Evolutionary conservation across 495 filamentous ascomycete genomes (phyloP).

Genomic region (Penicillium canescens): DNA sequence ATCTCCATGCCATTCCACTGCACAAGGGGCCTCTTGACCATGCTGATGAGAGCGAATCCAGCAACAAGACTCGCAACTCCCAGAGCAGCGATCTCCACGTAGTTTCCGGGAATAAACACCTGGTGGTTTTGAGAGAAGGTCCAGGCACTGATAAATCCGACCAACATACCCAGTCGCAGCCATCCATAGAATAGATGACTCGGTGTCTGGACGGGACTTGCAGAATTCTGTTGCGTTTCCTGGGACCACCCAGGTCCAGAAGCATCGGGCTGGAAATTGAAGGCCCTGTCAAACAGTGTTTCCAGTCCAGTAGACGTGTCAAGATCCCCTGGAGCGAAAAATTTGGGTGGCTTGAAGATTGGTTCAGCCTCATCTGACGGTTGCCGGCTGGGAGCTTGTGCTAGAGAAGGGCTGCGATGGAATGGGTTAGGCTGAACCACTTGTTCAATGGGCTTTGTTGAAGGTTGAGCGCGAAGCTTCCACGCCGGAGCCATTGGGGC

Average conservation of each 20-base stretch:
- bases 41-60: slow-evolving; percentile 41
- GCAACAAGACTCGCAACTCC: slow-evolving; percentile 43
- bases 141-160: slow-evolving; percentile 35
- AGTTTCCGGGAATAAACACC: slow-evolving; percentile 37
- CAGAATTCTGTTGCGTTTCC: slow-evolving; percentile 3
- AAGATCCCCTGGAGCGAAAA: slow-evolving; percentile 49
- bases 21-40: slow-evolving; percentile 34
- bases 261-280: slow-evolving; percentile 45
- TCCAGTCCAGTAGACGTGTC: slow-evolving; percentile 49
- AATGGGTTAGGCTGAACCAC: slow-evolving; percentile 42
- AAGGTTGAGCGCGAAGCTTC: slow-evolving; percentile 59
- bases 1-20: slow-evolving; percentile 48
- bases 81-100: slow-evolving; percentile 42
- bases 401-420: slow-evolving; percentile 28
- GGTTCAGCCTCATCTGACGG: slow-evolving; percentile 21
- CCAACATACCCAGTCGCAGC: slow-evolving; percentile 35
- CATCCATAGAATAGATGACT: slow-evolving; percentile 26
- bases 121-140: slow-evolving; percentile 33
- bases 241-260: slow-evolving; percentile 17
- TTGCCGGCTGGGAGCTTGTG: slow-evolving; percentile 22
- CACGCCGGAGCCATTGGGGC: slow-evolving; percentile 65
- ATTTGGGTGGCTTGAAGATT: slow-evolving; percentile 49
- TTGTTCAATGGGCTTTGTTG: slow-evolving; percentile 33
- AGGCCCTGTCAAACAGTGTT: slow-evolving; percentile 44
- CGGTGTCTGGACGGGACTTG: slow-evolving; percentile 10